Conservation (phyloP, 164 flowering plant genomes). For the Litsea cubeba region DNA sequence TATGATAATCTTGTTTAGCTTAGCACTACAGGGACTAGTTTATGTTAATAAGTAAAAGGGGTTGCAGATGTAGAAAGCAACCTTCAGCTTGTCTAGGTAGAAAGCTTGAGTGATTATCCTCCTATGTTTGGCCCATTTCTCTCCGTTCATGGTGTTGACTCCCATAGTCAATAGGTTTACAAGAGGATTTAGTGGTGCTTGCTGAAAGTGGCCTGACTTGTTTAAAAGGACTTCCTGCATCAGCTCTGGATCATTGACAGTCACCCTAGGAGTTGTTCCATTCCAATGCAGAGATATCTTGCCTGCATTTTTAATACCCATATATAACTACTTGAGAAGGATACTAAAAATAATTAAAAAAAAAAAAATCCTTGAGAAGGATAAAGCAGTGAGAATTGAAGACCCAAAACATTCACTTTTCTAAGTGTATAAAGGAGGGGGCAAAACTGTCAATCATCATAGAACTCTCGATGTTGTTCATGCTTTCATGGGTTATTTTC, state of each 20-base stretch:
- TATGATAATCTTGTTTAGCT: too few relatives aligned
- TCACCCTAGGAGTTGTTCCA: conserved; percentile 10
- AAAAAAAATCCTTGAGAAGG: not conserved
- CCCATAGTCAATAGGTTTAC: conserved; percentile 2
- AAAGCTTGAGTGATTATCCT: conserved; percentile 14
- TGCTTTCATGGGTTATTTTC: too few relatives aligned
- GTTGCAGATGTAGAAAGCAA: conserved; percentile 1
- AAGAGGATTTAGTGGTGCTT: conserved; percentile 1
- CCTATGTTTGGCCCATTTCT: conserved; percentile 13
- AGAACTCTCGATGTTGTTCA: too few relatives aligned
- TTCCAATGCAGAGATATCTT: conserved; percentile 9
- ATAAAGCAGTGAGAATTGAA: not conserved
- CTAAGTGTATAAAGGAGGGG: too few relatives aligned
- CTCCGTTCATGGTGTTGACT: conserved; percentile 7
- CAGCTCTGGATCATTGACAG: conserved; percentile 13
- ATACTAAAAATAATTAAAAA: not conserved
- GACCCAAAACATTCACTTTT: not conserved
- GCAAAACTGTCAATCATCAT: too few relatives aligned
- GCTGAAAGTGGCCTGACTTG: conserved; percentile 7
- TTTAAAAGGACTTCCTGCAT: conserved; percentile 9
- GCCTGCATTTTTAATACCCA: conserved; percentile 4
- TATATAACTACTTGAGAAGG: not conserved
- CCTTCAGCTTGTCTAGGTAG: conserved; percentile 20
- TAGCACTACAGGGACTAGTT: not conserved
- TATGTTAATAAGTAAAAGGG: too few relatives aligned